phyloP scores from a whole-genome alignment of 768 basidiomycete genomes.

The Boletus patriciae region DNA sequence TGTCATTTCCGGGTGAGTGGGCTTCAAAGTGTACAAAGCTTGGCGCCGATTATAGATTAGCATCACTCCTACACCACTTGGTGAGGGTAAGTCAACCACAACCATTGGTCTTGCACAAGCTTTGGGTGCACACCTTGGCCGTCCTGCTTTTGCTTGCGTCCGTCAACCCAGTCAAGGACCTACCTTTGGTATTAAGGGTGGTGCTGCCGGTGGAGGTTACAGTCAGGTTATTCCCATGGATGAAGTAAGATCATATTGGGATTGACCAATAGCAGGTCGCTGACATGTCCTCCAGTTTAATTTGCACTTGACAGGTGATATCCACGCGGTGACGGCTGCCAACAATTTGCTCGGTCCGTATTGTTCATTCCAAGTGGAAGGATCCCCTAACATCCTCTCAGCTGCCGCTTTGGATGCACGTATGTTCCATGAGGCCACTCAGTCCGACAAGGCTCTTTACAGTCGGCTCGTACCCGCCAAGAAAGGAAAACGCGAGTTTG shows the following conservation, averaged over 20 bases:
- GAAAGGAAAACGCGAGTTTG: slow-evolving; percentile 94
- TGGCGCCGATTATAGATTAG: slow-evolving; percentile 35
- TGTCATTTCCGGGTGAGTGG: slow-evolving; percentile 80
- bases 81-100: slow-evolving; percentile 98
- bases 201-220: slow-evolving; percentile 97
- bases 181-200: slow-evolving; percentile 99
- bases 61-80: slow-evolving; percentile 94
- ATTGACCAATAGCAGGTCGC: background rate
- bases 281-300: slow-evolving; percentile 65
- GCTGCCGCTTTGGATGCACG: slow-evolving; percentile 96
- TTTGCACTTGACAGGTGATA: slow-evolving; percentile 93
- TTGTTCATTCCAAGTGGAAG: background rate
- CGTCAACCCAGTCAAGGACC: slow-evolving; percentile 98
- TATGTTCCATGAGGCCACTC: slow-evolving; percentile 96
- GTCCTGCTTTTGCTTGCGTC: slow-evolving; percentile 93
- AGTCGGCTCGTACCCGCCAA: slow-evolving; percentile 87
- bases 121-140: slow-evolving; percentile 89
- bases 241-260: slow-evolving; percentile 51
- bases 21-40: background rate
- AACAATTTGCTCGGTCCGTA: slow-evolving; percentile 87
- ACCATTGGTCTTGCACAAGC: slow-evolving; percentile 97
- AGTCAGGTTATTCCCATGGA: slow-evolving; percentile 99
- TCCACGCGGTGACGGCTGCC: slow-evolving; percentile 95
- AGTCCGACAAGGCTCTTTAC: slow-evolving; percentile 93
- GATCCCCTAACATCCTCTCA: slow-evolving; percentile 29